Evolutionary conservation across 495 filamentous ascomycete species (phyloP), one percentile per base, ranked within the genome.

Genomic region (Penicillium cataractarum): DNA sequence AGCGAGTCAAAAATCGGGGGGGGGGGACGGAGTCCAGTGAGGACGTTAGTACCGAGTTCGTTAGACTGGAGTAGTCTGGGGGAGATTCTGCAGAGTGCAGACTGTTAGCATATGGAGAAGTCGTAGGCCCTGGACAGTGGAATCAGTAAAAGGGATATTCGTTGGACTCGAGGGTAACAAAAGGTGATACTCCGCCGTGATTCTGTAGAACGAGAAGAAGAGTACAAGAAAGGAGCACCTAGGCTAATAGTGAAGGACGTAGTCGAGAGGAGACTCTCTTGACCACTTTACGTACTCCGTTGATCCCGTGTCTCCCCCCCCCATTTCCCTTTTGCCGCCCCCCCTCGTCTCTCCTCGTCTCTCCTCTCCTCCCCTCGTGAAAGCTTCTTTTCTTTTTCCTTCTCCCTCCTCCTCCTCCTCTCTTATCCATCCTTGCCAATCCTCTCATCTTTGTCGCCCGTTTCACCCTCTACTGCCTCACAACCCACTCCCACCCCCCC

Each of bases 51-150:
- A 31, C 4, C 7, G 4, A 4, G 29, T 31, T 31, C 29, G 29
- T 31, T 31, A 31, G 29, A 31, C 29, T 31, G 29, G 29, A 17
- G 42, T 3, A 46, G 42, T 64, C 61, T 61, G 65, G 60, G 53
- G 49, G 26, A 46, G 63, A 29, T 65, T 57, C 54, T 59, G 50
- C 58, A 66, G 57, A 12, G 31, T 12, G n/a, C n/a, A n/a, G n/a
- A n/a, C n/a, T n/a, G n/a, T n/a, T n/a, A n/a, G n/a, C n/a, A n/a
- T n/a, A n/a, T 31, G 29, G 29, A 31, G 29, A 31, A 31, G 7
- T n/a, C n/a, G n/a, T n/a, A n/a, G n/a, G n/a, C n/a, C n/a, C n/a
- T n/a, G n/a, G n/a, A n/a, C n/a, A n/a, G n/a, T n/a, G n/a, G n/a
- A n/a, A 7, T 31, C 7, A 31, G 29, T 31, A 31, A 31, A 7